These are phyloP conservation scores for Tylopilus orsonianus DNA, from an alignment of 1,284 basidiomycete genomes.

Conservation along the genomic window DNA sequence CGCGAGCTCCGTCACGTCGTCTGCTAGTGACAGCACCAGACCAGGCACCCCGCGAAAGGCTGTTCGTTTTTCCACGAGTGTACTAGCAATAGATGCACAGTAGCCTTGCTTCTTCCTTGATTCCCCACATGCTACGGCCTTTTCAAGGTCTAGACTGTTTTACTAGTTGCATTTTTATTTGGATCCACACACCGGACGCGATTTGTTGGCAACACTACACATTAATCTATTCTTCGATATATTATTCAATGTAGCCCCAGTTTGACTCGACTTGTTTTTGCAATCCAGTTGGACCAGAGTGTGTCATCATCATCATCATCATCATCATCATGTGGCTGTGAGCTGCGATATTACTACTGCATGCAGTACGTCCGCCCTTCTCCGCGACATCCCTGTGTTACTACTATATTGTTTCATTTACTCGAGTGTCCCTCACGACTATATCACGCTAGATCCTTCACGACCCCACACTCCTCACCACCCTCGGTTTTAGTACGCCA, in stretches of 20 bases:
- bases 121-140: conserved; percentile 5
- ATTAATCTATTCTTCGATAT: conserved; percentile 28
- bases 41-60: conserved; percentile 47
- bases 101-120: conserved; percentile 10
- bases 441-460: conserved; percentile 8
- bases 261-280: conserved; percentile 10
- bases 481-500: not conserved
- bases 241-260: conserved; percentile 34
- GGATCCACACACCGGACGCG: conserved; percentile 21
- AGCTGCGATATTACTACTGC: conserved; percentile 3
- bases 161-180: conserved; percentile 28
- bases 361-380: not conserved
- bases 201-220: conserved; percentile 14
- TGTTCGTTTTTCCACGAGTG: conserved; percentile 53
- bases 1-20: conserved; percentile 37
- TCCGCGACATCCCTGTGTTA: not conserved
- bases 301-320: conserved; percentile 28
- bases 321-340: conserved; percentile 31
- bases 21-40: conserved; percentile 40
- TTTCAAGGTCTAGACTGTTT: conserved; percentile 14
- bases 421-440: conserved; percentile 3
- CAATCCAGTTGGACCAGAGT: not conserved
- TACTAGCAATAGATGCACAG: conserved; percentile 33
- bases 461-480: conserved; percentile 3
- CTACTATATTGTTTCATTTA: no score